phyloP scores from a whole-genome alignment of 1,284 basidiomycete genomes.

The Xerocomus minutiporus region DNA sequence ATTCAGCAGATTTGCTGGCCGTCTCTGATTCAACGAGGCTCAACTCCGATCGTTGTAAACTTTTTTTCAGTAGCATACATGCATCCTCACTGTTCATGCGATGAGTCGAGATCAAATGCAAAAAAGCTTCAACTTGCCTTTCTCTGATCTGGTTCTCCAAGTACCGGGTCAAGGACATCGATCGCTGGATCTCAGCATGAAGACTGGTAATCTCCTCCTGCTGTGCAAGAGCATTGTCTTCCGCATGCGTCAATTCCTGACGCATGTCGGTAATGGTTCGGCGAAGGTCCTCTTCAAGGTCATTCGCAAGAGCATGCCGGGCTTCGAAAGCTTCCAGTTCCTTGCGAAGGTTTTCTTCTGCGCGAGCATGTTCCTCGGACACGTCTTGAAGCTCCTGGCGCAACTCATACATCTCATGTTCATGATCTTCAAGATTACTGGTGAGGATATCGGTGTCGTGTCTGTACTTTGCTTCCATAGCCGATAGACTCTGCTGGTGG shows the following conservation, averaged over 20 bases:
- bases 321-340: slow-evolving; percentile 24
- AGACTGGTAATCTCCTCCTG: slow-evolving; percentile 52
- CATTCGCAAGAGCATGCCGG: slow-evolving; percentile 7
- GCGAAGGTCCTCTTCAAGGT: slow-evolving; percentile 25
- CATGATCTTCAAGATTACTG: slow-evolving; percentile 24
- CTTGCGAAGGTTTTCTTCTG: slow-evolving; percentile 17
- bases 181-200: slow-evolving; percentile 60
- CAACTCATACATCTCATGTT: slow-evolving; percentile 24
- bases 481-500: slow-evolving; percentile 15
- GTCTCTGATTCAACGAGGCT: slow-evolving; percentile 52
- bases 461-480: slow-evolving; percentile 17
- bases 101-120: neutral
- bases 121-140: slow-evolving; percentile 37
- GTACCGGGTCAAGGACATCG: slow-evolving; percentile 52
- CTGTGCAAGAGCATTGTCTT: slow-evolving; percentile 28
- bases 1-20: slow-evolving; percentile 54
- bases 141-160: slow-evolving; percentile 60
- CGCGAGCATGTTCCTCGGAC: slow-evolving; percentile 28
- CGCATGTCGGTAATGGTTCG: slow-evolving; percentile 16
- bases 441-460: slow-evolving; percentile 20
- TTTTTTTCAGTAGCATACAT: slow-evolving; percentile 40
- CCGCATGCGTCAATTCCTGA: slow-evolving; percentile 20
- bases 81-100: slow-evolving; percentile 44
- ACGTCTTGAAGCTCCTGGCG: slow-evolving; percentile 36
- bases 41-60: slow-evolving; percentile 43